Conservation (phyloP, 345 rosid species). For the Hevea brasiliensis region DNA sequence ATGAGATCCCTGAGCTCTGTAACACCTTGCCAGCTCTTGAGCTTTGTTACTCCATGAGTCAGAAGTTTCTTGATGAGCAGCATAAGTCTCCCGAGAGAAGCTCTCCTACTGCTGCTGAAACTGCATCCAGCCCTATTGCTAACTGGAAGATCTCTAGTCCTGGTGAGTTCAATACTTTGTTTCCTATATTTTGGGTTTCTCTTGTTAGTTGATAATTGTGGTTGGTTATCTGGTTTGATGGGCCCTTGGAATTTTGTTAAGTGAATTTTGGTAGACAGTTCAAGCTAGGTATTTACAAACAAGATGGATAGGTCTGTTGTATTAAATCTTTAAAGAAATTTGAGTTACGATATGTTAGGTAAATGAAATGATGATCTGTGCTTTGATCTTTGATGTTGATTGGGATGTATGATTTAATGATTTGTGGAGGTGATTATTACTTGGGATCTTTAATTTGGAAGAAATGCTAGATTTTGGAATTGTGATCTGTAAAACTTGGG, state of each 20-base stretch:
- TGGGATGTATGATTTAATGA: background rate
- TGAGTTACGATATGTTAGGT: constrained; percentile 6
- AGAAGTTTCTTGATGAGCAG: constrained; percentile 77
- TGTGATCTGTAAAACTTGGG: background rate
- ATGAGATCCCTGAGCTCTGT: constrained; percentile 96
- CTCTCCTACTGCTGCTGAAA: constrained; percentile 35
- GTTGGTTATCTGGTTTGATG: constrained; percentile 1
- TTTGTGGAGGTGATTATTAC: background rate
- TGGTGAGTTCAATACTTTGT: constrained; percentile 38
- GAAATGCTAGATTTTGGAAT: background rate
- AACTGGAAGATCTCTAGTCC: constrained; percentile 98
- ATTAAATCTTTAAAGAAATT: background rate
- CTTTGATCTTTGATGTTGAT: background rate
- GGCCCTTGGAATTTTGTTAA: background rate
- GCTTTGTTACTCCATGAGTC: constrained; percentile 94
- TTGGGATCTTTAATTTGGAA: background rate
- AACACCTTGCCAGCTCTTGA: constrained; percentile 97
- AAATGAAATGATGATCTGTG: background rate
- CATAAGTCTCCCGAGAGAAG: constrained; percentile 49
- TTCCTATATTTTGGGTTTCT: background rate
- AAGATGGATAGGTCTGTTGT: background rate
- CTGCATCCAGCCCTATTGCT: constrained; percentile 60
- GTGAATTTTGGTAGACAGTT: background rate
- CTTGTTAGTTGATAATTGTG: background rate
- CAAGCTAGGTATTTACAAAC: background rate